phyloP scores from a whole-genome alignment of 805 yeast genomes.

The Saturnispora sekii region DNA sequence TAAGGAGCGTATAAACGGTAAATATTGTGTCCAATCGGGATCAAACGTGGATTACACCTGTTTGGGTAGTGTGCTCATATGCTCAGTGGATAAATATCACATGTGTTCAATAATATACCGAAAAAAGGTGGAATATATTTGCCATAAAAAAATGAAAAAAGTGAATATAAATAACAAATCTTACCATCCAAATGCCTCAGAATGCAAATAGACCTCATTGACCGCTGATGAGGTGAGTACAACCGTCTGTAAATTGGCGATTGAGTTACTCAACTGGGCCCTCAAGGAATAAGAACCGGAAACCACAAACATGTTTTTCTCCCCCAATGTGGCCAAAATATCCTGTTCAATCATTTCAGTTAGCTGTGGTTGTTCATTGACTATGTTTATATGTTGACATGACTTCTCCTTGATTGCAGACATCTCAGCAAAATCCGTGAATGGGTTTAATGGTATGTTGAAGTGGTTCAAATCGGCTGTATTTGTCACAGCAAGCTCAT shows the following conservation, averaged over 20 bases:
- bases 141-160: too few relatives aligned
- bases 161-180: too few relatives aligned
- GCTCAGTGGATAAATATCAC: too few relatives aligned
- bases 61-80: too few relatives aligned
- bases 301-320: conserved; percentile 33
- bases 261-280: conserved; percentile 27
- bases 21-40: too few relatives aligned
- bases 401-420: too few relatives aligned
- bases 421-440: not conserved
- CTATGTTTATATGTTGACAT: too few relatives aligned
- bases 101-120: too few relatives aligned
- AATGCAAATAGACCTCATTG: conserved; percentile 40
- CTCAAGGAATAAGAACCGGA: conserved; percentile 39
- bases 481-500: conserved; percentile 1
- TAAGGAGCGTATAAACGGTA: too few relatives aligned
- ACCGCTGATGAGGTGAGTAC: conserved; percentile 19
- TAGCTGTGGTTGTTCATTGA: conserved; percentile 10
- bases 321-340: conserved; percentile 19
- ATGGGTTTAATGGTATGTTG: not conserved
- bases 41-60: too few relatives aligned
- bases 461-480: not conserved
- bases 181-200: conserved; percentile 42
- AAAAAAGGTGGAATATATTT: too few relatives aligned
- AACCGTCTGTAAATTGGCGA: conserved; percentile 27
- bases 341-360: conserved; percentile 13